phyloP scores from a whole-genome alignment of 768 basidiomycete species.

The Lactarius tabidus region DNA sequence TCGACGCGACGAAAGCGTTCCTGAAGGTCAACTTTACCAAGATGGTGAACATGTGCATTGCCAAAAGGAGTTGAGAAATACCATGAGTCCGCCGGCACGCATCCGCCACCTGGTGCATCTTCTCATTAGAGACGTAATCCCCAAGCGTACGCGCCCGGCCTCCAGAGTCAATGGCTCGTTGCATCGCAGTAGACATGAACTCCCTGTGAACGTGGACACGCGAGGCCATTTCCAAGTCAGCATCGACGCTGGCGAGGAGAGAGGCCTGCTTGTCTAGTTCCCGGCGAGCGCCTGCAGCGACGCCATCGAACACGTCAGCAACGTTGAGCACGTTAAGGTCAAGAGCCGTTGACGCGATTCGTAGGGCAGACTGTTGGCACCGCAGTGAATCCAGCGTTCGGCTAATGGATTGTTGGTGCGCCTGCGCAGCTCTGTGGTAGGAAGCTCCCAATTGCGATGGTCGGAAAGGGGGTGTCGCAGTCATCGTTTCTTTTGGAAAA shows the following conservation, averaged over 20 bases:
- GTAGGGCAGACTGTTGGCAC: conserved; percentile 64
- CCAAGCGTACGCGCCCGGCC: conserved; percentile 65
- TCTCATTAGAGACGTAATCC: conserved; percentile 73
- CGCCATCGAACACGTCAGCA: conserved; percentile 62
- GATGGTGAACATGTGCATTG: not conserved
- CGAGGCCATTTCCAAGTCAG: conserved; percentile 68
- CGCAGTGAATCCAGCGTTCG: conserved; percentile 50
- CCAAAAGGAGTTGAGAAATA: conserved; percentile 32
- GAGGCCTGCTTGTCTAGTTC: conserved; percentile 66
- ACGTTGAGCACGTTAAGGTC: conserved; percentile 71
- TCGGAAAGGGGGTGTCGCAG: conserved; percentile 69
- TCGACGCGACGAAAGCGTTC: conserved; percentile 51
- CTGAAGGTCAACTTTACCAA: conserved; percentile 34
- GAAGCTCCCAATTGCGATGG: conserved; percentile 63
- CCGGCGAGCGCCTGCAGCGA: conserved; percentile 49
- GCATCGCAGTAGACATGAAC: conserved; percentile 63
- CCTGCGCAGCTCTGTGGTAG: conserved; percentile 58
- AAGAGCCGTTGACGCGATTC: conserved; percentile 67
- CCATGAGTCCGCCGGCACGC: conserved; percentile 67
- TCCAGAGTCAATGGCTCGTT: conserved; percentile 68
- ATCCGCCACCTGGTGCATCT: conserved; percentile 78
- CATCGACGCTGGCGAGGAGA: conserved; percentile 59
- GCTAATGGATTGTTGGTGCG: conserved; percentile 59
- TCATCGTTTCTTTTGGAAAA: conserved; percentile 45
- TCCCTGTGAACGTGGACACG: conserved; percentile 68